Conservation (phyloP, 164 flowering plant species). For the Dillenia turbinata region DNA sequence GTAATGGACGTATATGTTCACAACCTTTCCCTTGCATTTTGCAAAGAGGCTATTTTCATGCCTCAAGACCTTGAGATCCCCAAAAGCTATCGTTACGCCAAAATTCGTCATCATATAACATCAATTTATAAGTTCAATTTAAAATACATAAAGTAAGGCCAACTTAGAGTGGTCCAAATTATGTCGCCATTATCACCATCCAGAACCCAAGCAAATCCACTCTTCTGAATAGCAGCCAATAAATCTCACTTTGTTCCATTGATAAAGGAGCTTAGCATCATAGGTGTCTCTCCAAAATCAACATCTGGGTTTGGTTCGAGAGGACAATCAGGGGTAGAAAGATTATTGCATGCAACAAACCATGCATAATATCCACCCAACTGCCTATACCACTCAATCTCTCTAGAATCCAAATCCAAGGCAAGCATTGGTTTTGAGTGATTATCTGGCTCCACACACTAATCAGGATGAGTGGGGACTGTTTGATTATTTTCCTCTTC, state of each 20-base stretch:
- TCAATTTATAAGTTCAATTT: no score
- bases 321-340: slow-evolving; percentile 22
- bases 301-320: slow-evolving; percentile 33
- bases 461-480: slow-evolving; percentile 13
- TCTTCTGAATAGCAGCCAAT: slow-evolving; percentile 33
- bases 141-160: no score
- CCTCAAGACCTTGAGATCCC: no score
- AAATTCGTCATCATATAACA: no score
- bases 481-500: slow-evolving; percentile 25
- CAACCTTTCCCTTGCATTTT: no score
- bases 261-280: slow-evolving; percentile 17
- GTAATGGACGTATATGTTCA: no score
- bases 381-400: slow-evolving; percentile 32
- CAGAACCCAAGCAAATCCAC: slow-evolving; percentile 41
- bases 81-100: no score
- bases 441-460: slow-evolving; percentile 32
- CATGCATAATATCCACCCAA: slow-evolving; percentile 41
- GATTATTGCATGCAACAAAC: slow-evolving; percentile 18
- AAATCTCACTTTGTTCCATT: slow-evolving; percentile 19
- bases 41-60: no score
- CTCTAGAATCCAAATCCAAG: slow-evolving; percentile 25
- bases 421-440: slow-evolving; percentile 32
- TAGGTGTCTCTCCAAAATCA: slow-evolving; percentile 34
- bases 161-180: slow-evolving; percentile 28
- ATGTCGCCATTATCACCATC: slow-evolving; percentile 25